Percentiles rank a stretch among this genome's conserved stretches.
Evolutionary conservation across 192 early-diverging fungal genomes (phyloP).

Genomic region (Rhizophagus clarus): DNA sequence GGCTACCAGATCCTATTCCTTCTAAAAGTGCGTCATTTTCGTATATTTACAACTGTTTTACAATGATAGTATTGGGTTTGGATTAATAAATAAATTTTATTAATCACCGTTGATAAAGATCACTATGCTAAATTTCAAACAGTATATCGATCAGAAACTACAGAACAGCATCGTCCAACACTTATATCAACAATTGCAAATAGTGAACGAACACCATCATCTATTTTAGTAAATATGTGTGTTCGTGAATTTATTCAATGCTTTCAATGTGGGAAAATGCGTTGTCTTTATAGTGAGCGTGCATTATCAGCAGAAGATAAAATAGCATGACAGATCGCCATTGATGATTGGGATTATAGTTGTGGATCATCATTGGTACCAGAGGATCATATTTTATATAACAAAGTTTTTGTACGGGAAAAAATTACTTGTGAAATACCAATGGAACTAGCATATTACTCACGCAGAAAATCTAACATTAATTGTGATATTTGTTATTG

Average conservation of each 20-base stretch:
- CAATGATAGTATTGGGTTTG: neutral
- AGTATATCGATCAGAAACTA: neutral
- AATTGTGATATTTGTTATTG: neutral
- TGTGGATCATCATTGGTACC: neutral
- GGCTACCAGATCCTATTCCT: conserved; percentile 6
- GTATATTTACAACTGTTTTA: too few species aligned
- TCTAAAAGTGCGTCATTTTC: neutral
- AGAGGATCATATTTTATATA: conserved; percentile 2
- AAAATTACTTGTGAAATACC: neutral
- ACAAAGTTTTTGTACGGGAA: conserved; percentile 1
- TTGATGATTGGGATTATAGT: neutral
- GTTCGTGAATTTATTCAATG: neutral
- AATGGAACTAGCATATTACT: neutral
- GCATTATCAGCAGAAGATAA: conserved; percentile 12
- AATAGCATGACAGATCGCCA: neutral
- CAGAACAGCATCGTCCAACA: neutral
- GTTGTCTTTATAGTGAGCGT: neutral
- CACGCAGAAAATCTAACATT: neutral
- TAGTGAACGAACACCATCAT: neutral
- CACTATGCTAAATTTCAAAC: neutral
- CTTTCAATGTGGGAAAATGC: neutral
- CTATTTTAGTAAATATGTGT: neutral
- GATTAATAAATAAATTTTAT: neutral
- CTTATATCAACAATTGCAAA: neutral
- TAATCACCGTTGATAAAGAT: neutral